Evolutionary conservation across 495 filamentous ascomycete species (phyloP).

Genomic region (Podospora pseudoanserina): DNA sequence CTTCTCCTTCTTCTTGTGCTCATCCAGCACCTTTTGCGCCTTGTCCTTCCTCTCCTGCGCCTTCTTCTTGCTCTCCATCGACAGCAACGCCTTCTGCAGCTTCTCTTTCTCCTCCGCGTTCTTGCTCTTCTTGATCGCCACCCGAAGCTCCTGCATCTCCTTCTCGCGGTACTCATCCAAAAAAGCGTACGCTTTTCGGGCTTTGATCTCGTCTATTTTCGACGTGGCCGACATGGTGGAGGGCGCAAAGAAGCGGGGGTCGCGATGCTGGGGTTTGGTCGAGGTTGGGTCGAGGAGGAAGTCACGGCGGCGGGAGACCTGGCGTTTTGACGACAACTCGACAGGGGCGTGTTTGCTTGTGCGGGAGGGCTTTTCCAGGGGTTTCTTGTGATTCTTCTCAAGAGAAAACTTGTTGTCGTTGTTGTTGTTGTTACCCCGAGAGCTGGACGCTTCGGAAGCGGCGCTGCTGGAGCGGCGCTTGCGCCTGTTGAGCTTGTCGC

Average conservation of each 20-base stretch:
- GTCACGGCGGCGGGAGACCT: constrained; percentile 73
- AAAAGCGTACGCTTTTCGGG: constrained; percentile 74
- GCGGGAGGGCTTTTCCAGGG: constrained; percentile 43
- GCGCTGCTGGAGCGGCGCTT: constrained; percentile 21
- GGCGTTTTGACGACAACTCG: constrained; percentile 72
- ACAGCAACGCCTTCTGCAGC: constrained; percentile 62
- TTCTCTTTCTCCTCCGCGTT: constrained; percentile 58
- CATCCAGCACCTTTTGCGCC: constrained; percentile 58
- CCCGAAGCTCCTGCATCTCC: constrained; percentile 72
- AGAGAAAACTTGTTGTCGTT: constrained; percentile 11
- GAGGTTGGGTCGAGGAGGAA: constrained; percentile 57
- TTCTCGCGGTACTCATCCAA: constrained; percentile 75
- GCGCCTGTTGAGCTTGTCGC: not conserved
- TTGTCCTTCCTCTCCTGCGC: constrained; percentile 63
- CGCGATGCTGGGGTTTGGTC: constrained; percentile 56
- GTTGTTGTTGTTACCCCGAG: constrained; percentile 11
- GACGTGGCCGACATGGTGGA: constrained; percentile 49
- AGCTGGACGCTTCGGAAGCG: constrained; percentile 27
- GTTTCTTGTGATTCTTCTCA: constrained; percentile 14
- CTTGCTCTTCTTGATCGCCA: constrained; percentile 61
- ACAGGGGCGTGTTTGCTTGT: constrained; percentile 81
- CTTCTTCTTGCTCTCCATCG: constrained; percentile 66
- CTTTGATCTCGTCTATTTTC: constrained; percentile 49
- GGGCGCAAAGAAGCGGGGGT: constrained; percentile 70
- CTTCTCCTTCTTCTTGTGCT: constrained; percentile 79